phyloP scores from a whole-genome alignment of 148 eudicot genomes.

The Bassia scoparia region DNA sequence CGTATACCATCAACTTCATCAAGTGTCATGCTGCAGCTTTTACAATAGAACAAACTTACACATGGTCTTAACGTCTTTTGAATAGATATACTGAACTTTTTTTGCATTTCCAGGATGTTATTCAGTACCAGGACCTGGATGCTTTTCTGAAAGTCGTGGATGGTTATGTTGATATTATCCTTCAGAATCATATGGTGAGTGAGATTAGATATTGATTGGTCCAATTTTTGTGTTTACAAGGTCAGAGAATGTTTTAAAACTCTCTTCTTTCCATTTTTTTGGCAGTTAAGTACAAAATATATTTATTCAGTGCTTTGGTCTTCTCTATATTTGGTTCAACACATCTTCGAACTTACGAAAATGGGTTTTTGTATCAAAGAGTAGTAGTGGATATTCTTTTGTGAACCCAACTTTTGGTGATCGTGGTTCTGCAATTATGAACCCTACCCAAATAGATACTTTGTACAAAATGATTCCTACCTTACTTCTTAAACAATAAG shows the following conservation, averaged over 20 bases:
- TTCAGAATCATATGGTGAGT: constrained; percentile 72
- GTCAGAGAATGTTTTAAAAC: neutral
- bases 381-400: neutral
- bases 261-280: neutral
- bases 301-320: neutral
- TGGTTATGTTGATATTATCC: constrained; percentile 60
- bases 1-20: neutral
- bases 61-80: neutral
- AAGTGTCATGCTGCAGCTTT: neutral
- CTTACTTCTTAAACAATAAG: no score
- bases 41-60: neutral
- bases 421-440: no score
- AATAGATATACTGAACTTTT: neutral
- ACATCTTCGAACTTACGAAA: neutral
- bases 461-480: no score
- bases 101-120: constrained; percentile 45
- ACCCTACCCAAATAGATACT: no score
- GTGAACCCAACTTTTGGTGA: no score
- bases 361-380: neutral
- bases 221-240: constrained; percentile 15
- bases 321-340: neutral
- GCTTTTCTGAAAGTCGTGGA: constrained; percentile 60
- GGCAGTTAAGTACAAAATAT: no score
- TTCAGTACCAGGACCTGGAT: constrained; percentile 38
- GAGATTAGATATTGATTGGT: neutral